These are phyloP conservation scores for Piloderma croceum DNA, from an alignment of 768 basidiomycete species.

Conservation along the genomic window DNA sequence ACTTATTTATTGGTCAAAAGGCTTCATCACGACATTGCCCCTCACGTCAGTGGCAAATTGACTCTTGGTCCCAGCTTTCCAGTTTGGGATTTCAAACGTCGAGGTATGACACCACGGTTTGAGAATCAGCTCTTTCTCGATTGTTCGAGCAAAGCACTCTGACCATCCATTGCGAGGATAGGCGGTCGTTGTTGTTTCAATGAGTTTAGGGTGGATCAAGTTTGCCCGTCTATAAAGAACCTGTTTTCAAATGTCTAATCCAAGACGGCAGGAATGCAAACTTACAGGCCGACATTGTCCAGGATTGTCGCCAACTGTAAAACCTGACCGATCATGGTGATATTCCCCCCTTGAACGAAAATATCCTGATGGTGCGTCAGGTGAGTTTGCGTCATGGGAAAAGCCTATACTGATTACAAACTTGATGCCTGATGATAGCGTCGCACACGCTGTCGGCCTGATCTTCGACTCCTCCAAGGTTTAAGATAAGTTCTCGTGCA, in stretches of 20 bases:
- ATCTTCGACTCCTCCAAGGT: constrained; percentile 38
- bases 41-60: constrained; percentile 44
- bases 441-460: constrained; percentile 50
- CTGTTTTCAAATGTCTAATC: too few relatives aligned
- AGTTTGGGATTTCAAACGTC: constrained; percentile 41
- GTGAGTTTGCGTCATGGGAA: too few relatives aligned
- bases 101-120: constrained; percentile 50
- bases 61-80: constrained; percentile 38
- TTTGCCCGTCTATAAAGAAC: constrained; percentile 32
- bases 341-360: constrained; percentile 41
- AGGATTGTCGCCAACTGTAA: constrained; percentile 46
- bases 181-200: constrained; percentile 33
- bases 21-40: constrained; percentile 37
- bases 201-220: constrained; percentile 35
- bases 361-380: too few relatives aligned
- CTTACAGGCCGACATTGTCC: constrained; percentile 43
- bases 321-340: constrained; percentile 45
- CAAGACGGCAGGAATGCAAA: too few relatives aligned
- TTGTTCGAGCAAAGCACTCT: constrained; percentile 35
- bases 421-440: constrained; percentile 45
- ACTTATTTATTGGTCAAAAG: constrained; percentile 32
- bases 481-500: constrained; percentile 42
- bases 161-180: constrained; percentile 45
- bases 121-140: constrained; percentile 39
- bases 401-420: too few relatives aligned